phyloP scores from a whole-genome alignment of 441 rosid genomes.

The Adansonia gregorii region DNA sequence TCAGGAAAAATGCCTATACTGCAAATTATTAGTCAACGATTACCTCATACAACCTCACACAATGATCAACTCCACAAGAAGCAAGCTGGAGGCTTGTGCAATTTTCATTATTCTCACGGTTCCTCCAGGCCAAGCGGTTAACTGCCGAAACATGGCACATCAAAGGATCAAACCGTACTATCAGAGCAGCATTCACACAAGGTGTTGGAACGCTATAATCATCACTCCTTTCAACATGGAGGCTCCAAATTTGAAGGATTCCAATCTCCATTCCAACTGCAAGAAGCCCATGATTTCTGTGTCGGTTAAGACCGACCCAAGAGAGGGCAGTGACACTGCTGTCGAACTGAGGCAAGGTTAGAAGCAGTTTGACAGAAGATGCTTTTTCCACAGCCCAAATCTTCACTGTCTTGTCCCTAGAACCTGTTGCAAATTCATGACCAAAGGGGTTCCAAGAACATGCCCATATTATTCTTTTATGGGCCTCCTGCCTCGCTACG shows the following conservation, averaged over 20 bases:
- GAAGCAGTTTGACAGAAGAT: slow-evolving; percentile 50
- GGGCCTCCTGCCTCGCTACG: slow-evolving; percentile 77
- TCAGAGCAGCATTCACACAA: slow-evolving; percentile 42
- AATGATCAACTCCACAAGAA: slow-evolving; percentile 87
- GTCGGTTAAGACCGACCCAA: slow-evolving; percentile 71
- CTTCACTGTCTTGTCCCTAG: slow-evolving; percentile 94
- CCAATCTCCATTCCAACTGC: slow-evolving; percentile 92
- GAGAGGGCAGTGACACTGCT: slow-evolving; percentile 90
- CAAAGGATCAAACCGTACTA: slow-evolving; percentile 50
- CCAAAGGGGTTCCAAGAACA: slow-evolving; percentile 96
- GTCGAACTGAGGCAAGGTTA: slow-evolving; percentile 62
- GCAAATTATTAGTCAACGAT: slow-evolving; percentile 28
- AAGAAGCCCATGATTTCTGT: slow-evolving; percentile 53
- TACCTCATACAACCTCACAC: slow-evolving; percentile 76
- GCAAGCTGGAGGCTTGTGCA: slow-evolving; percentile 55
- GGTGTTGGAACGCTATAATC: slow-evolving; percentile 28
- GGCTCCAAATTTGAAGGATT: slow-evolving; percentile 69
- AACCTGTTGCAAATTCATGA: slow-evolving; percentile 88
- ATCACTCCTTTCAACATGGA: slow-evolving; percentile 38
- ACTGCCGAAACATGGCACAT: slow-evolving; percentile 86
- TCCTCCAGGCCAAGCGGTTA: slow-evolving; percentile 75
- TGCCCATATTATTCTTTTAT: slow-evolving; percentile 97
- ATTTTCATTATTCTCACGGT: slow-evolving; percentile 40
- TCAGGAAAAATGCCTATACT: neutral
- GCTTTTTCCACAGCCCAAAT: slow-evolving; percentile 70